A percentile compares a stretch with the other conserved stretches of the same genome.
Evolutionary conservation across 805 yeast genomes (phyloP).

Genomic region (Starmerella etchellsii): DNA sequence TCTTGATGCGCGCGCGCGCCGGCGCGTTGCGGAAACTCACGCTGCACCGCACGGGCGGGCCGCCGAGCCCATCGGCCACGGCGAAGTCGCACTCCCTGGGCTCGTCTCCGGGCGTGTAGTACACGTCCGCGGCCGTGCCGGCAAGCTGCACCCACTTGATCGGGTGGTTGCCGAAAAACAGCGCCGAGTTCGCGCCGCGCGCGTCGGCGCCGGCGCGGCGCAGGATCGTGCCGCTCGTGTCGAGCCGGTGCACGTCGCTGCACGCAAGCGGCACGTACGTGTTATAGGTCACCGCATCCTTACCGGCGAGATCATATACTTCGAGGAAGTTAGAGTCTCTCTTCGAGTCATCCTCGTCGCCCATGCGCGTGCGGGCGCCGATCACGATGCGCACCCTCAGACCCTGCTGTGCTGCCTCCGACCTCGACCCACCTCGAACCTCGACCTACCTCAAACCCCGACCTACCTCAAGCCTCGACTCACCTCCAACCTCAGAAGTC

Average conservation of each 20-base stretch:
- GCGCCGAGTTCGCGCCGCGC: neutral
- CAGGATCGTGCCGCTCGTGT: neutral
- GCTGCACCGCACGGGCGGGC: neutral
- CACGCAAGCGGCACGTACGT: conserved; percentile 10
- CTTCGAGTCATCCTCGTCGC: too few species aligned
- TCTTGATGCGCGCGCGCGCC: neutral
- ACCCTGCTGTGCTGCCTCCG: too few species aligned
- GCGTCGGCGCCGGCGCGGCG: neutral
- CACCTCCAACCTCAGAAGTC: too few species aligned
- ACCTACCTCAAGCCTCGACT: too few species aligned
- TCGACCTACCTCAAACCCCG: too few species aligned
- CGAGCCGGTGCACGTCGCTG: conserved; percentile 6
- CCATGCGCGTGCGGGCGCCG: too few species aligned
- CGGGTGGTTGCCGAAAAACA: conserved; percentile 12
- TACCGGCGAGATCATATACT: neutral
- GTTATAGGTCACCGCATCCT: conserved; percentile 3
- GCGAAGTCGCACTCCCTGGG: neutral
- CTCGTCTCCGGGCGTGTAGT: neutral
- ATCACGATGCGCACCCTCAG: too few species aligned
- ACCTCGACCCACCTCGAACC: too few species aligned
- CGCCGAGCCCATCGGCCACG: conserved; percentile 1
- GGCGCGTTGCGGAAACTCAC: neutral
- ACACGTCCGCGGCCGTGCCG: conserved; percentile 1
- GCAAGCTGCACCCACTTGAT: conserved; percentile 4
- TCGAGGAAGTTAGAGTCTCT: too few species aligned